A percentile compares a stretch with the other conserved stretches of the same genome.
phyloP scores from a whole-genome alignment of 1,284 basidiomycete species.

The Malassezia slooffiae region DNA sequence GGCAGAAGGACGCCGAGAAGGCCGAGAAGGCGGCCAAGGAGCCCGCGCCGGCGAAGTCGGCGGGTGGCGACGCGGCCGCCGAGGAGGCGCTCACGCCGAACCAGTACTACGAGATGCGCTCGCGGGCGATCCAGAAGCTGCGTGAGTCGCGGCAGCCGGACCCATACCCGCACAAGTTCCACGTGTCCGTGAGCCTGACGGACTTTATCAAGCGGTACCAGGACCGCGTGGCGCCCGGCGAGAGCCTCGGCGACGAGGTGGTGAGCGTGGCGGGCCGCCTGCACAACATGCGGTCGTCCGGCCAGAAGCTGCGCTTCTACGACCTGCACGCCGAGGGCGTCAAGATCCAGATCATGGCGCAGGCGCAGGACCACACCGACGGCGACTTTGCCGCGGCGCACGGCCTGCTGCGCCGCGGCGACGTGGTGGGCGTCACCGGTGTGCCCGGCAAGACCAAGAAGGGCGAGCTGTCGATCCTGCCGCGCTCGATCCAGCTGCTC shows the following conservation, averaged over 20 bases:
- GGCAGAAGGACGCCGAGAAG: conserved; percentile 73
- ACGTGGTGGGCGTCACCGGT: conserved; percentile 87
- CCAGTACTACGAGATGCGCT: conserved; percentile 95
- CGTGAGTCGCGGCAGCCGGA: conserved; percentile 68
- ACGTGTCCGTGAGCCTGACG: conserved; percentile 70
- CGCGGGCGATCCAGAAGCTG: conserved; percentile 72
- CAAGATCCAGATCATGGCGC: conserved; percentile 92
- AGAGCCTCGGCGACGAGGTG: conserved; percentile 38
- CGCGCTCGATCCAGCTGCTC: conserved; percentile 72
- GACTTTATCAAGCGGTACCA: conserved; percentile 69
- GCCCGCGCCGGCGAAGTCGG: conserved; percentile 11
- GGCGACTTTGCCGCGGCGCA: conserved; percentile 62
- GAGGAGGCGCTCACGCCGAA: conserved; percentile 41
- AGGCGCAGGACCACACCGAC: conserved; percentile 58
- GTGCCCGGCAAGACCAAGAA: conserved; percentile 83
- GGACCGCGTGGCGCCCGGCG: conserved; percentile 45
- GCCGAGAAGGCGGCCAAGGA: conserved; percentile 55
- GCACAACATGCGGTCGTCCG: conserved; percentile 73
- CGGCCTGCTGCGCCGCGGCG: conserved; percentile 82
- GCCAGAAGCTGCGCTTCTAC: conserved; percentile 84
- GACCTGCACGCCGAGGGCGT: conserved; percentile 84
- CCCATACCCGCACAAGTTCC: conserved; percentile 99
- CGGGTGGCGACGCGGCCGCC: conserved; percentile 19
- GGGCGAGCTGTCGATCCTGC: conserved; percentile 85
- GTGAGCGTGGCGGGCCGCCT: conserved; percentile 73